These are phyloP conservation scores for Peronospora belbahrii DNA, from an alignment of 352 stramenopile genomes.

Conservation along the genomic window DNA sequence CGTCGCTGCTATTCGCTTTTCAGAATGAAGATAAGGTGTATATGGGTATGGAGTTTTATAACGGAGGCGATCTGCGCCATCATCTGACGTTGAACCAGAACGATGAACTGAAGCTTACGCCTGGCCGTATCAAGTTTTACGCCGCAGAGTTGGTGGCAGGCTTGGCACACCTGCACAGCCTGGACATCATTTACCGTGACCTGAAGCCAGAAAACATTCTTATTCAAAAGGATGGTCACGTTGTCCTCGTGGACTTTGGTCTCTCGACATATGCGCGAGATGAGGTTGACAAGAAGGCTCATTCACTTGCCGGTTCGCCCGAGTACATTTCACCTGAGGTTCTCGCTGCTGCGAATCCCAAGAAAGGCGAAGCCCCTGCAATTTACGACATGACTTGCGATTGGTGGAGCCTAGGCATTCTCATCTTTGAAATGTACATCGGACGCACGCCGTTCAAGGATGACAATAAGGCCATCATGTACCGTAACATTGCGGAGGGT, in stretches of 20 bases:
- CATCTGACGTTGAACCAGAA: slow-evolving; percentile 68
- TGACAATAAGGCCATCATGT: slow-evolving; percentile 88
- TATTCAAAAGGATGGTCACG: slow-evolving; percentile 82
- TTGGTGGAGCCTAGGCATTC: slow-evolving; percentile 87
- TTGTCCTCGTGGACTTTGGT: slow-evolving; percentile 88
- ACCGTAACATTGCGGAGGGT: slow-evolving; percentile 85
- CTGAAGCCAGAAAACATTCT: slow-evolving; percentile 90
- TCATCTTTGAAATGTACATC: slow-evolving; percentile 88
- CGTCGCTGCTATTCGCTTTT: slow-evolving; percentile 95
- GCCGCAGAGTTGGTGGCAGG: slow-evolving; percentile 76
- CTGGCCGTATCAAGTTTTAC: slow-evolving; percentile 76
- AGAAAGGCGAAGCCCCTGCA: slow-evolving; percentile 27
- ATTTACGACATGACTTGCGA: slow-evolving; percentile 80
- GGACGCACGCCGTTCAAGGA: slow-evolving; percentile 90
- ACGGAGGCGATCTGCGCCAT: slow-evolving; percentile 91
- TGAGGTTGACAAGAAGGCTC: slow-evolving; percentile 39
- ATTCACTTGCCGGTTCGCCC: slow-evolving; percentile 70
- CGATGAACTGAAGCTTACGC: slow-evolving; percentile 56
- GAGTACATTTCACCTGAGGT: slow-evolving; percentile 93
- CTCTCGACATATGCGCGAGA: slow-evolving; percentile 76
- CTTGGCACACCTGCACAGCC: slow-evolving; percentile 82
- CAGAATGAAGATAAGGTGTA: slow-evolving; percentile 98
- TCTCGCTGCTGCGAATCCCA: slow-evolving; percentile 48
- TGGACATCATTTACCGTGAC: slow-evolving; percentile 86
- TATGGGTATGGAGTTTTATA: slow-evolving; percentile 98